A percentile compares a stretch with the other conserved stretches of the same genome.
Conservation (phyloP, 2,329 filamentous ascomycete species). For the Trichoderma citrinoviride region DNA sequence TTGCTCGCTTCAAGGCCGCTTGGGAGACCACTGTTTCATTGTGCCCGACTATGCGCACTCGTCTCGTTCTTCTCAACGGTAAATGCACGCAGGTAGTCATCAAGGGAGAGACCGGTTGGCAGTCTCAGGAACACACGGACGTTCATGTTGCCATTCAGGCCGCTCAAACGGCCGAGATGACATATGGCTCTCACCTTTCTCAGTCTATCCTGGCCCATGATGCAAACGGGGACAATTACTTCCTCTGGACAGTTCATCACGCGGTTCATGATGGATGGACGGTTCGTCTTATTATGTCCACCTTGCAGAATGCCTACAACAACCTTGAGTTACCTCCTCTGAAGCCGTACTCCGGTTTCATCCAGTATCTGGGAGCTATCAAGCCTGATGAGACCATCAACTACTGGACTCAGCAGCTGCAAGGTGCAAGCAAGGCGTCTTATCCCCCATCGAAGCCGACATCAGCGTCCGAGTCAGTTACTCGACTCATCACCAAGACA, state of each 20-base stretch:
- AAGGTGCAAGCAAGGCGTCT: not conserved
- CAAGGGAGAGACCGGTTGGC: not conserved
- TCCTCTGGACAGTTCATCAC: conserved; percentile 32
- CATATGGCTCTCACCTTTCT: conserved; percentile 15
- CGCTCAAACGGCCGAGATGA: not conserved
- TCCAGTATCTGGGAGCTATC: not conserved
- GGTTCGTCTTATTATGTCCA: conserved; percentile 24
- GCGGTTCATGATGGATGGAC: conserved; percentile 34
- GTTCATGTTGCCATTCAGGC: not conserved
- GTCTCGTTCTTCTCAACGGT: conserved; percentile 18
- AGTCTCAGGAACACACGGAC: not conserved
- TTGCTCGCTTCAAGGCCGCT: conserved; percentile 8
- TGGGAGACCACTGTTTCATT: conserved; percentile 21
- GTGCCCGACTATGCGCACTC: conserved; percentile 21
- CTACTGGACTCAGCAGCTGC: conserved; percentile 13
- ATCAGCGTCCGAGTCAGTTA: not conserved
- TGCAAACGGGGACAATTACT: not conserved
- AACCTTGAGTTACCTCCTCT: not conserved
- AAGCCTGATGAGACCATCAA: not conserved
- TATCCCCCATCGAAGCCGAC: not conserved
- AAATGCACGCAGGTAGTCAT: not conserved
- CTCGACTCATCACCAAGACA: not conserved
- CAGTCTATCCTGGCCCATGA: not conserved
- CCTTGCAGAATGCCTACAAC: conserved; percentile 18
- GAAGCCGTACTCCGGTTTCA: conserved; percentile 11